Evolutionary conservation across 2,329 filamentous ascomycete genomes (phyloP).

Genomic region (Sarocladiaceae sp.): DNA sequence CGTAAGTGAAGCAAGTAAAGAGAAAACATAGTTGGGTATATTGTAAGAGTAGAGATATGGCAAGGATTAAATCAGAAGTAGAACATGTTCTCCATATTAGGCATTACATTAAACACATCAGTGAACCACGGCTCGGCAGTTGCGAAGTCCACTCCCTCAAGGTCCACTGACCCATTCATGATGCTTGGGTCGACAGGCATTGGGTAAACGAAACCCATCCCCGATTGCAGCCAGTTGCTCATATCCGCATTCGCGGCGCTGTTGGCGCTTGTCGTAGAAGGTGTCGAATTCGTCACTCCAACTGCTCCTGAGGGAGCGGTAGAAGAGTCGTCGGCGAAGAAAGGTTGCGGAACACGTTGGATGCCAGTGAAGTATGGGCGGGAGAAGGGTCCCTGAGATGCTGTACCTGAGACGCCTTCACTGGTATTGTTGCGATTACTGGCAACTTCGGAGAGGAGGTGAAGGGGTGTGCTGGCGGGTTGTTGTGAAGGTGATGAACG

Average conservation of each 20-base stretch:
- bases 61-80: constrained; percentile 7
- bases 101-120: constrained; percentile 3
- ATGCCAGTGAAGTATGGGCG: not conserved
- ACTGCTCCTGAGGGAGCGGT: not conserved
- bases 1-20: too few species aligned
- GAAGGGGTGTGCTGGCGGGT: constrained; percentile 47
- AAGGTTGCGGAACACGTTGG: not conserved
- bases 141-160: constrained; percentile 1
- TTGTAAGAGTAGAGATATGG: not conserved
- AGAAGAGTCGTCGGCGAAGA: constrained; percentile 1
- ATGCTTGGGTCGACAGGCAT: not conserved
- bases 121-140: constrained; percentile 5
- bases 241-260: not conserved
- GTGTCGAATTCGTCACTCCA: not conserved
- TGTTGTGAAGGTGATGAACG: constrained; percentile 7
- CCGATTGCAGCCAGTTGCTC: not conserved
- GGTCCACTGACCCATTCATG: not conserved
- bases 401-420: not conserved
- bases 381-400: not conserved
- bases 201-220: not conserved
- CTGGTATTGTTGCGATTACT: constrained; percentile 20
- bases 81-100: constrained; percentile 5
- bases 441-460: constrained; percentile 55
- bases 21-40: not conserved
- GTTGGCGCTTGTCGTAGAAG: not conserved